Evolutionary conservation across 2,329 filamentous ascomycete genomes (phyloP), one percentile per base, ranked within the genome.

Genomic region (Sphaerulina vaccinii): DNA sequence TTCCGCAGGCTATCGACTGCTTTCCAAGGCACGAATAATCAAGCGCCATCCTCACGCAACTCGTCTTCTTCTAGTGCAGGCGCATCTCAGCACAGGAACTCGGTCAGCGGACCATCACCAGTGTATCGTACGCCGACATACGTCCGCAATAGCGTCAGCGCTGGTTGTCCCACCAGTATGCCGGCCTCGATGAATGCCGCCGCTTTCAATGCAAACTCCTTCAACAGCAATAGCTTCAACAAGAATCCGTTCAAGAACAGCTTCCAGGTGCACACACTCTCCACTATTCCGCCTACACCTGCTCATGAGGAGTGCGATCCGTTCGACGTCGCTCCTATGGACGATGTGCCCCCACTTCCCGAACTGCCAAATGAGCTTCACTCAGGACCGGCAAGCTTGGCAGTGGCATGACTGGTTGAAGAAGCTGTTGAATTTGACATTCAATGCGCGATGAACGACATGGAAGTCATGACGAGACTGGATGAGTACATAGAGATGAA

Each of bases 201-300:
- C 18, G 52, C 52, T 27, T 40, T 49, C 45, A 40, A 41, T 21
- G 35, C 23, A 23, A 49, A 49, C 8, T 16, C 19, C 2, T 42
- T 42, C 39, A 22, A 22, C 19, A 39, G 18, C 37, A 39, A 39
- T 3, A 32, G 47, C 36, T 64, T 58, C 21, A 36, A 57, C 15
- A 65, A 64, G 9, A 54, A 62, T 15, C 64, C 65, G 8, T 49
- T 51, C 37, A 49, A 19, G 29, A 59, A 64, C 53, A 53, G 51
- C 52, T 65, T 59, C 32, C 37, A 60, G 39, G 63, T 59, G 7
- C 70, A 70, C 2, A 60, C 66, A 27, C 54, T 75, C 40, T 63
- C 64, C 8, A 68, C 69, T 0, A 73, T 75, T 23, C 71, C 71
- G n/a, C 71, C 68, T 2, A 75, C 71, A 5, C 71, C 72, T n/a